Evolutionary conservation across 495 filamentous ascomycete species (phyloP), one percentile per base, ranked within the genome.

Genomic region (Chaetomium cochliodes): DNA sequence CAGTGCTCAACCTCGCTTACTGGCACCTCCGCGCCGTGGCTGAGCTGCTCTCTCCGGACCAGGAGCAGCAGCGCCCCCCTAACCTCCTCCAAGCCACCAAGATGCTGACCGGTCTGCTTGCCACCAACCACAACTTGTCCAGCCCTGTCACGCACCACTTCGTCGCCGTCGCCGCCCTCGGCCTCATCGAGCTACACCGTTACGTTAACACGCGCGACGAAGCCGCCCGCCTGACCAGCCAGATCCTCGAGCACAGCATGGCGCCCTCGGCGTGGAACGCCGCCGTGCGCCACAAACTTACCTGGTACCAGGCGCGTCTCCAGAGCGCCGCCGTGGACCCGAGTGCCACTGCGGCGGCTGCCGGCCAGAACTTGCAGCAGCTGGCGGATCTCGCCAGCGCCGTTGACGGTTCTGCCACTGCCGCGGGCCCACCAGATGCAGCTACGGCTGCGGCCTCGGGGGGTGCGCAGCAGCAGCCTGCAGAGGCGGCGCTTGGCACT

Each of bases 111-210:
- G 80, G 66, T 3, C 73, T 86, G 30, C 74, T 89, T 16, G 73
- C 84, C 26, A 80, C 81, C 67, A 80, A 87, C 59, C 78, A 84
- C 62, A 84, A 80, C 49, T 74, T 87, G 2, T 73, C 83, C 16
- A 82, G 80, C 12, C 90, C 91, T 0, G 80, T 96, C 57, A 90
- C 89, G 57, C 82, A 92, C 63, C 88, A 94, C 72, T 90, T 88
- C 63, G 77, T 85, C 33, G 81, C 81, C n/a, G 78, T 96, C n/a
- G 82, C 84, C 11, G 78, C 86, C 1, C 76, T 92, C 69, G 87
- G 86, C 28, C 82, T 96, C 9, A 74, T 87, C 28, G 87, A 92
- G 69, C 82, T 92, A 6, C 20, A 7, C 12, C 42, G 47, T 1
- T n/a, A 49, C 15, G 23, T 9, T 1, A 60, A 68, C 20, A 70